These are phyloP conservation scores for Chaetomium globosum DNA, from an alignment of 2,329 filamentous ascomycete genomes.

Conservation along the genomic window DNA sequence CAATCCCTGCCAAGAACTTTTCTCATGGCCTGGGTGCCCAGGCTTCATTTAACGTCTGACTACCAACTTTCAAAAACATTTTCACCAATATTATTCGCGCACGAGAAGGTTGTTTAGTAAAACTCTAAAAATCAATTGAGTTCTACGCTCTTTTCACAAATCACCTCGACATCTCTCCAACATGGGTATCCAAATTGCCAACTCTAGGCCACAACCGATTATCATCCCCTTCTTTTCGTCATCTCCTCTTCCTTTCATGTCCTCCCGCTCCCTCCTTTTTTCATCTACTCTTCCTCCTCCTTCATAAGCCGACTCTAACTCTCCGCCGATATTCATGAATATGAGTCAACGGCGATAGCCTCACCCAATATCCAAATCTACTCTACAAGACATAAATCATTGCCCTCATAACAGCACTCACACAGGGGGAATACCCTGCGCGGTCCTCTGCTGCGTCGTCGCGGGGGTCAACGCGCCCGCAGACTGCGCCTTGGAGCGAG, in stretches of 20 bases:
- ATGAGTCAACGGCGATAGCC: background rate
- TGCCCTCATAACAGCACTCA: background rate
- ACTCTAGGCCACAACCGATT: background rate
- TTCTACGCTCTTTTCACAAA: background rate
- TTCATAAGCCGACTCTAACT: background rate
- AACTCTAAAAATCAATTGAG: background rate
- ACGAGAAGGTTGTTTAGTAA: background rate
- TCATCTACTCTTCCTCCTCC: background rate
- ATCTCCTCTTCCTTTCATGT: background rate
- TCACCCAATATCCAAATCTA: background rate
- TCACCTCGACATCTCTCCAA: background rate
- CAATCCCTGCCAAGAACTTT: conserved; percentile 14
- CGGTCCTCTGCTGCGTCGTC: conserved; percentile 25
- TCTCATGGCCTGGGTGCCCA: background rate
- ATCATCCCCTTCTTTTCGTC: background rate
- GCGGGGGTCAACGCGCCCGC: conserved; percentile 26
- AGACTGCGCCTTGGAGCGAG: conserved; percentile 28
- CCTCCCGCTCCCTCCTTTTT: background rate
- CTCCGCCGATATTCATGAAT: background rate
- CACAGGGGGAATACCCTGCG: conserved; percentile 1
- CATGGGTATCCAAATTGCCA: conserved; percentile 4
- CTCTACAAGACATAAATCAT: background rate
- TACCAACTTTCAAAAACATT: background rate
- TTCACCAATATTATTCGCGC: background rate
- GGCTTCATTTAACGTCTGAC: background rate